Evolutionary conservation across 2,329 filamentous ascomycete genomes (phyloP).

Genomic region (Paradendryphiella salina): DNA sequence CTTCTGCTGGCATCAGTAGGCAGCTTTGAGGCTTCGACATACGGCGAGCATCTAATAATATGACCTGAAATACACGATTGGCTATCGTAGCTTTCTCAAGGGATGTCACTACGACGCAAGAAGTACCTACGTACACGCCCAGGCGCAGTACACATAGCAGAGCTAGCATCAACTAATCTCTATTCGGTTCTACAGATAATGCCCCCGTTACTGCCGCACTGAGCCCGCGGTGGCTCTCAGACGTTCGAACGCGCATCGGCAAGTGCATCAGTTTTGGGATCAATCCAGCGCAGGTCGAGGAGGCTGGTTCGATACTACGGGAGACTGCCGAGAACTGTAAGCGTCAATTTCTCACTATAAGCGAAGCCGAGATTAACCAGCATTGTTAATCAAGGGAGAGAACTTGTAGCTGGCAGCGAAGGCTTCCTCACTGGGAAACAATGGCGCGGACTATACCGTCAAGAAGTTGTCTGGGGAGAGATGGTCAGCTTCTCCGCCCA

Average conservation of each 20-base stretch:
- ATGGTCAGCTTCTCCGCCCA: constrained; percentile 61
- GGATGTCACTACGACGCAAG: no score
- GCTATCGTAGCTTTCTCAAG: neutral
- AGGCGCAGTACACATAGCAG: no score
- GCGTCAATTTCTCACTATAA: neutral
- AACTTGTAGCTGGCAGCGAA: constrained; percentile 71
- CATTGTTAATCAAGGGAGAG: constrained; percentile 52
- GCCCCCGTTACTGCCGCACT: constrained; percentile 12
- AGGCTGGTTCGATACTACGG: constrained; percentile 63
- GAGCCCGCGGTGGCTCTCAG: constrained; percentile 67
- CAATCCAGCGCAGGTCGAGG: constrained; percentile 58
- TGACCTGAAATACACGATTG: neutral
- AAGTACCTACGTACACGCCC: no score
- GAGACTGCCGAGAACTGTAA: constrained; percentile 65
- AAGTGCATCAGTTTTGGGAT: constrained; percentile 77
- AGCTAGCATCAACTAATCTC: neutral
- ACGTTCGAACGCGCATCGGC: constrained; percentile 68
- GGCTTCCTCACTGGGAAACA: constrained; percentile 70
- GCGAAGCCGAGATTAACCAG: neutral
- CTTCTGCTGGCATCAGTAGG: no score
- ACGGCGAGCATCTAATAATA: no score
- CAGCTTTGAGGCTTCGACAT: no score
- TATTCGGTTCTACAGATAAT: neutral
- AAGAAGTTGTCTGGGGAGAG: constrained; percentile 80
- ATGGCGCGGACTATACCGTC: constrained; percentile 64